phyloP scores from a whole-genome alignment of 169 alveolate genomes.

The Plasmodium ovale region DNA sequence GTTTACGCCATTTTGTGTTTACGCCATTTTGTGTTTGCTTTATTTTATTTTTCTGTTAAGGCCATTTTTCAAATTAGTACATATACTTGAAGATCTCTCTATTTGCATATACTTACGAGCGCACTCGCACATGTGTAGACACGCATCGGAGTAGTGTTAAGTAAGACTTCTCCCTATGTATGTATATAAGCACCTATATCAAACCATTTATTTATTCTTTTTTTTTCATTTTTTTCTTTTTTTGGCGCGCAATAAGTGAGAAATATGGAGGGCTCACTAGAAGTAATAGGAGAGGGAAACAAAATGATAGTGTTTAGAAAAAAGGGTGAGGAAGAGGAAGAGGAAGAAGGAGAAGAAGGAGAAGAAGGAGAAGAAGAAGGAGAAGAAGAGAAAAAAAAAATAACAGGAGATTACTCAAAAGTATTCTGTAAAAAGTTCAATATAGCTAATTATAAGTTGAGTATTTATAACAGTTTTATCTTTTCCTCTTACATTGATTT shows the following conservation, averaged over 20 bases:
- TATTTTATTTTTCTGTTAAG: no score
- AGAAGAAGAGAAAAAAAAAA: conserved; percentile 1
- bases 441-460: background rate
- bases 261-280: conserved; percentile 32
- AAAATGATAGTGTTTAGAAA: conserved; percentile 53
- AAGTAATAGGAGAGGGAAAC: conserved; percentile 67
- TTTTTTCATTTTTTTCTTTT: no score
- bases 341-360: background rate
- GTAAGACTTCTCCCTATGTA: no score
- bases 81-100: background rate
- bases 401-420: background rate
- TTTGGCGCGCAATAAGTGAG: background rate
- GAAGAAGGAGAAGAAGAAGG: conserved; percentile 13
- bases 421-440: background rate
- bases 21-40: no score
- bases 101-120: background rate
- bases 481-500: conserved; percentile 8
- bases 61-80: no score
- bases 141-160: background rate
- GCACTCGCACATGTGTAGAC: background rate
- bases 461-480: background rate
- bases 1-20: no score
- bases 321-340: conserved; percentile 3
- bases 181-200: no score
- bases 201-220: no score